Percentiles rank a stretch among this genome's conserved stretches.
These are phyloP conservation scores for Carex cristatella DNA, from an alignment of 176 grass and related monocot genomes.

Conservation along the genomic window DNA sequence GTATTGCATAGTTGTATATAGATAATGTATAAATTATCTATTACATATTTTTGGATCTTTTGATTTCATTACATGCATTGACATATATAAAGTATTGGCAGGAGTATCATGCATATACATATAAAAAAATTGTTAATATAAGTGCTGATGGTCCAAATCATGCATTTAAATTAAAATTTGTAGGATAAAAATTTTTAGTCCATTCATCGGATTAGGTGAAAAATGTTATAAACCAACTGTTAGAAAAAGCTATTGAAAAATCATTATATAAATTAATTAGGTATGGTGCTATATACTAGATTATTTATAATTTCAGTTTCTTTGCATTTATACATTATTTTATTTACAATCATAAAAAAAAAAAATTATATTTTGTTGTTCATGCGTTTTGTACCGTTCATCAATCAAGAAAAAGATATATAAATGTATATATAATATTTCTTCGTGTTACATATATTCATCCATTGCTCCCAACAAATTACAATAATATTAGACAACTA, in stretches of 20 bases:
- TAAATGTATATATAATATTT: not conserved
- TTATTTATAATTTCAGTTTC: not conserved
- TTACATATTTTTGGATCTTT: not conserved
- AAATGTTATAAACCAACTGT: too few relatives aligned
- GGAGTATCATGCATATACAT: not conserved
- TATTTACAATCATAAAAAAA: not conserved
- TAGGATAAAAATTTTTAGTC: not conserved
- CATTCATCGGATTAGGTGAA: not conserved
- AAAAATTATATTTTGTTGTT: not conserved
- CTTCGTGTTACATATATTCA: not conserved
- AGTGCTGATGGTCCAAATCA: too few relatives aligned
- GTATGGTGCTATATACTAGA: not conserved
- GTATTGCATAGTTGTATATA: too few relatives aligned
- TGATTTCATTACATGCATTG: not conserved
- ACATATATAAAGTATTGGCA: not conserved
- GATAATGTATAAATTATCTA: not conserved
- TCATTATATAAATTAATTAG: not conserved
- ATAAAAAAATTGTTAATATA: too few relatives aligned
- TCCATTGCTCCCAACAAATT: not conserved
- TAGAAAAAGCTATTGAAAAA: not conserved
- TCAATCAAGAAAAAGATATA: not conserved
- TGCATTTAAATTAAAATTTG: too few relatives aligned
- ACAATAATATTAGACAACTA: not conserved
- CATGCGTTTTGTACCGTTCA: not conserved
- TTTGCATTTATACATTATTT: not conserved